phyloP scores from a whole-genome alignment of 306 rosid species.

The Cyamopsis tetragonoloba region DNA sequence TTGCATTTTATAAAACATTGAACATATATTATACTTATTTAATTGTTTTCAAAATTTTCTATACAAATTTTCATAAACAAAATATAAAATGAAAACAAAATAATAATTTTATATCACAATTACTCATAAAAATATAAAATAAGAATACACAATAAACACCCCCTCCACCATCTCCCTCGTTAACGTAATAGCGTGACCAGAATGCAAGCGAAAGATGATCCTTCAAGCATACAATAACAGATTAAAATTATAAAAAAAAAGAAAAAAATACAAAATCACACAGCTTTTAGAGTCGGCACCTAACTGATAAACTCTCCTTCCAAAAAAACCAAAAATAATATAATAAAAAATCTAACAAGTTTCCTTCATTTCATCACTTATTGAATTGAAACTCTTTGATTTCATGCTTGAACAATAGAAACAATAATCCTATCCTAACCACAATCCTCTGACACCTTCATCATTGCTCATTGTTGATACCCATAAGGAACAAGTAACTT shows the following conservation, averaged over 20 bases:
- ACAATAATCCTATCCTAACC: slow-evolving; percentile 11
- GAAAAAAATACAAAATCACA: neutral
- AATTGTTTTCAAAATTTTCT: no score
- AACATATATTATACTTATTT: no score
- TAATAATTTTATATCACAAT: no score
- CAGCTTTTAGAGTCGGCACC: slow-evolving; percentile 28
- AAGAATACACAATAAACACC: no score
- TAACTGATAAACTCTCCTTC: neutral
- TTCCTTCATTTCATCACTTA: slow-evolving; percentile 13
- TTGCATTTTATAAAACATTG: no score
- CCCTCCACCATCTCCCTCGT: neutral
- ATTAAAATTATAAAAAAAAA: no score
- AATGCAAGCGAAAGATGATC: slow-evolving; percentile 35
- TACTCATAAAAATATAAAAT: no score
- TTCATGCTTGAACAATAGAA: slow-evolving; percentile 32
- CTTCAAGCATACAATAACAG: slow-evolving; percentile 31
- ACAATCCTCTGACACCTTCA: neutral
- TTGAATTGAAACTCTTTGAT: slow-evolving; percentile 24
- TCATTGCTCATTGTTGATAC: slow-evolving; percentile 39
- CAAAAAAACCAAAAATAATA: neutral
- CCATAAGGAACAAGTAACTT: slow-evolving; percentile 48
- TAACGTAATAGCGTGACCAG: slow-evolving; percentile 41
- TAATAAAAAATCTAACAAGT: slow-evolving; percentile 16
- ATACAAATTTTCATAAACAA: no score
- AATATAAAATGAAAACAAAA: no score